Evolutionary conservation across 2,329 filamentous ascomycete species (phyloP).

Genomic region (Aspergillus pseudoterreus): DNA sequence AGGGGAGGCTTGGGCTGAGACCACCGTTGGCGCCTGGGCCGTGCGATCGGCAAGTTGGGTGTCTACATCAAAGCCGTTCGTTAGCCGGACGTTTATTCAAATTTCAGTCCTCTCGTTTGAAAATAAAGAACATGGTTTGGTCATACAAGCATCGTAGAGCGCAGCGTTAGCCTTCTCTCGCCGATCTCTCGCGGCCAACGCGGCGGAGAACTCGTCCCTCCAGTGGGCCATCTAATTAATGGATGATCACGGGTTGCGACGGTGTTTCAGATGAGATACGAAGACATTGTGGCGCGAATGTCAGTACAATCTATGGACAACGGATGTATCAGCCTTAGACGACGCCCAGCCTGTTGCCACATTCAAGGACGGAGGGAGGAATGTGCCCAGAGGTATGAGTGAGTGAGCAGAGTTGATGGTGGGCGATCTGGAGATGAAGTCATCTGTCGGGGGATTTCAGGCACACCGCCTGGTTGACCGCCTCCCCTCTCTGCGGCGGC

Average conservation of each 20-base stretch:
- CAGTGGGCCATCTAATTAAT: constrained; percentile 59
- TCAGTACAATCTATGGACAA: background rate
- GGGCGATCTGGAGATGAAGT: background rate
- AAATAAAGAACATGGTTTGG: too few species aligned
- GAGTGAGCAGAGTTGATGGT: background rate
- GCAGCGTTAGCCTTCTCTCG: constrained; percentile 62
- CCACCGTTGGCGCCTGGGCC: constrained; percentile 40
- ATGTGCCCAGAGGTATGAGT: background rate
- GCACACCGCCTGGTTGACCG: constrained; percentile 2
- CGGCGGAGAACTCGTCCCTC: constrained; percentile 75
- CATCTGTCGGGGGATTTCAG: background rate
- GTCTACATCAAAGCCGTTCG: constrained; percentile 42
- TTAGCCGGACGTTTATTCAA: background rate
- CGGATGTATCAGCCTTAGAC: background rate
- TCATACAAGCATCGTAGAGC: constrained; percentile 73
- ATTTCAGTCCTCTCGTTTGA: background rate
- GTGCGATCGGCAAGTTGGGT: constrained; percentile 65
- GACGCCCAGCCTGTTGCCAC: background rate
- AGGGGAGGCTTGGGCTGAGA: constrained; percentile 17
- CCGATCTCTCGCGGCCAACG: constrained; percentile 68
- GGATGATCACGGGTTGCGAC: constrained; percentile 10
- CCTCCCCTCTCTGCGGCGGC: constrained; percentile 25
- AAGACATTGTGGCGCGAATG: constrained; percentile 8
- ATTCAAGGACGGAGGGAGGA: background rate
- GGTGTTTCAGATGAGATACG: constrained; percentile 3